phyloP scores from a whole-genome alignment of 2,329 filamentous ascomycete genomes.

The Penicillium sumatraense region DNA sequence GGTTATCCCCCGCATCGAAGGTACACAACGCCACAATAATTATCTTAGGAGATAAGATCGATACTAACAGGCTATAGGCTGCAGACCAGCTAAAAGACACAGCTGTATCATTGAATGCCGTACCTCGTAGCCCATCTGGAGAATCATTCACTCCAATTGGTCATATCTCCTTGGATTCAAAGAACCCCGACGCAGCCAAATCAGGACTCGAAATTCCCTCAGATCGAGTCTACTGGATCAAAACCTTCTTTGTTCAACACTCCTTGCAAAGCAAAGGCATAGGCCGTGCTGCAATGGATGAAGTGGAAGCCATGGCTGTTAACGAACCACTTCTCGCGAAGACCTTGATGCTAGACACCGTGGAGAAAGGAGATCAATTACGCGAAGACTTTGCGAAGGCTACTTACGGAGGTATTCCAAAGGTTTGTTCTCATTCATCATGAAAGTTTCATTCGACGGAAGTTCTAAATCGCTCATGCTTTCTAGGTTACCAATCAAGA shows the following conservation, averaged over 20 bases:
- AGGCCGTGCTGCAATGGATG: slow-evolving; percentile 27
- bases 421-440: slow-evolving; percentile 11
- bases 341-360: slow-evolving; percentile 25
- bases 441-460: too few relatives aligned
- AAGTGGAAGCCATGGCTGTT: slow-evolving; percentile 24
- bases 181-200: slow-evolving; percentile 15
- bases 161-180: slow-evolving; percentile 25
- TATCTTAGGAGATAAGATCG: background rate
- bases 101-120: slow-evolving; percentile 20
- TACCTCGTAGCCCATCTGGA: slow-evolving; percentile 14
- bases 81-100: slow-evolving; percentile 18
- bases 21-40: background rate
- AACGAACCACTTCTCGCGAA: slow-evolving; percentile 19
- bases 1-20: background rate
- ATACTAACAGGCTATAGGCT: background rate
- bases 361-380: slow-evolving; percentile 20
- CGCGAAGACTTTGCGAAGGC: slow-evolving; percentile 21
- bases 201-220: slow-evolving; percentile 15
- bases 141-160: slow-evolving; percentile 21
- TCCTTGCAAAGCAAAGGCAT: slow-evolving; percentile 21
- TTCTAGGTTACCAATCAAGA: slow-evolving; percentile 22
- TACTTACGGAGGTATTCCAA: slow-evolving; percentile 15
- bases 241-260: slow-evolving; percentile 20
- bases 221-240: slow-evolving; percentile 23
- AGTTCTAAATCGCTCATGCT: too few relatives aligned